Percentiles rank a stretch among this genome's conserved stretches.
Evolutionary conservation across 352 stramenopile genomes (phyloP).

Genomic region (Globisporangium carolinianum): DNA sequence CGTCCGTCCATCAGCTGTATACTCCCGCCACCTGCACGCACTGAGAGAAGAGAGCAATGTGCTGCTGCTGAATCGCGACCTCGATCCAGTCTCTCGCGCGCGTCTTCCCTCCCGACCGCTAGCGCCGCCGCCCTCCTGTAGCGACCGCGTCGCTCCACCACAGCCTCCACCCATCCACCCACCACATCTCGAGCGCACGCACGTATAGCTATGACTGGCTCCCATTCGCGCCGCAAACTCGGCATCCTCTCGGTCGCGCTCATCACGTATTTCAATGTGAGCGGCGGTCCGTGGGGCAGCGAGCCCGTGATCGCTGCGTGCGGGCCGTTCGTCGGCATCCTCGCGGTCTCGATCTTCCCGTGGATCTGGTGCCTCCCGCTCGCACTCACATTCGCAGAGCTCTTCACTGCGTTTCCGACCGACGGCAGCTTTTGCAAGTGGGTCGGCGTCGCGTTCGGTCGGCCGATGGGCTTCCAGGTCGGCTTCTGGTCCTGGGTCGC

Average conservation of each 20-base stretch:
- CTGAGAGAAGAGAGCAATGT: constrained; percentile 7
- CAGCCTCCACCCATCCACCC: background rate
- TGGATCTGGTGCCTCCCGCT: constrained; percentile 68
- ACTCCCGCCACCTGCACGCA: too few species aligned
- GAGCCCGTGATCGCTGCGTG: constrained; percentile 57
- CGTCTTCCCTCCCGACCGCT: constrained; percentile 12
- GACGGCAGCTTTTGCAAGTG: constrained; percentile 79
- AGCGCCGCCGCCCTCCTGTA: background rate
- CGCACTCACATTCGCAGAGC: constrained; percentile 64
- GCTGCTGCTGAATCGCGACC: constrained; percentile 19
- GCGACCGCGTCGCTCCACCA: constrained; percentile 1
- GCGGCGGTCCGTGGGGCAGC: constrained; percentile 58
- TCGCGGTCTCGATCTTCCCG: constrained; percentile 58
- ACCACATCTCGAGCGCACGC: background rate
- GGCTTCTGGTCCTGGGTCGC: constrained; percentile 81
- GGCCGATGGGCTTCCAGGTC: constrained; percentile 82
- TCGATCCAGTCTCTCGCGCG: constrained; percentile 7
- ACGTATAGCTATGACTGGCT: constrained; percentile 33
- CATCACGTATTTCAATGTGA: constrained; percentile 81
- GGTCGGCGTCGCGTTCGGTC: constrained; percentile 72
- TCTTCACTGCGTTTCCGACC: constrained; percentile 76
- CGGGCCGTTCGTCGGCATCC: constrained; percentile 55
- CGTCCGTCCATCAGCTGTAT: too few species aligned
- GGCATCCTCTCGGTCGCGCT: constrained; percentile 63
- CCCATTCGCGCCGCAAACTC: constrained; percentile 55